A percentile compares a stretch with the other conserved stretches of the same genome.
Evolutionary conservation across 164 flowering plant genomes (phyloP).

Genomic region (Tetrastigma voinierianum): DNA sequence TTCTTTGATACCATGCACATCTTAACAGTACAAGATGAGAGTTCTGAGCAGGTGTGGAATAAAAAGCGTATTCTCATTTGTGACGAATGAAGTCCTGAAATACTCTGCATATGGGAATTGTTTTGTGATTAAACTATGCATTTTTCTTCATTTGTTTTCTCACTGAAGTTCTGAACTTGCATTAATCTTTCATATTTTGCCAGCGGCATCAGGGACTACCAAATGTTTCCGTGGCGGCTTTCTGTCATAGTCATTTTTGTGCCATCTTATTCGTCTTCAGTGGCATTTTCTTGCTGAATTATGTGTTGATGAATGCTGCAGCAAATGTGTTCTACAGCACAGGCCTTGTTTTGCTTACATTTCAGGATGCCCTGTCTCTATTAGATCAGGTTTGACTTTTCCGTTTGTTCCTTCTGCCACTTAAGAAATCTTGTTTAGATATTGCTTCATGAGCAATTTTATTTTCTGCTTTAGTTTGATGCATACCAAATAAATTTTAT

Average conservation of each 20-base stretch:
- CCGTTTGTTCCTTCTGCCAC: neutral
- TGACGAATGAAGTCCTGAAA: neutral
- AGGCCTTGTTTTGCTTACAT: conserved; percentile 67
- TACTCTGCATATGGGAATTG: neutral
- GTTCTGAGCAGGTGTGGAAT: too few species aligned
- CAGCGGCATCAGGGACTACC: conserved; percentile 46
- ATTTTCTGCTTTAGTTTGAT: neutral
- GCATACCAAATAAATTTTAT: conserved; percentile 1
- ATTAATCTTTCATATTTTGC: conserved; percentile 11
- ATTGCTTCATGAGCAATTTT: neutral
- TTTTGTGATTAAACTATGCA: neutral
- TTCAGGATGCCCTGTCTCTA: conserved; percentile 77
- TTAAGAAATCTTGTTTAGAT: neutral
- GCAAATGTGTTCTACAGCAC: conserved; percentile 70
- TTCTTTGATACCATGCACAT: too few species aligned
- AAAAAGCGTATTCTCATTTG: too few species aligned
- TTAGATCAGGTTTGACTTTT: conserved; percentile 68
- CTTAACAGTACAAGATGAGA: too few species aligned
- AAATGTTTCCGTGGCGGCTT: conserved; percentile 40
- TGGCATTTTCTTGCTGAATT: conserved; percentile 76
- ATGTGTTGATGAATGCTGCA: conserved; percentile 74
- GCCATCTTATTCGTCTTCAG: conserved; percentile 68
- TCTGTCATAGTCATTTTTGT: conserved; percentile 73
- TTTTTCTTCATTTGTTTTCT: neutral
- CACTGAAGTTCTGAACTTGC: conserved; percentile 7